phyloP scores from a whole-genome alignment of 208 protist species.

The Leishmania mexicana region DNA sequence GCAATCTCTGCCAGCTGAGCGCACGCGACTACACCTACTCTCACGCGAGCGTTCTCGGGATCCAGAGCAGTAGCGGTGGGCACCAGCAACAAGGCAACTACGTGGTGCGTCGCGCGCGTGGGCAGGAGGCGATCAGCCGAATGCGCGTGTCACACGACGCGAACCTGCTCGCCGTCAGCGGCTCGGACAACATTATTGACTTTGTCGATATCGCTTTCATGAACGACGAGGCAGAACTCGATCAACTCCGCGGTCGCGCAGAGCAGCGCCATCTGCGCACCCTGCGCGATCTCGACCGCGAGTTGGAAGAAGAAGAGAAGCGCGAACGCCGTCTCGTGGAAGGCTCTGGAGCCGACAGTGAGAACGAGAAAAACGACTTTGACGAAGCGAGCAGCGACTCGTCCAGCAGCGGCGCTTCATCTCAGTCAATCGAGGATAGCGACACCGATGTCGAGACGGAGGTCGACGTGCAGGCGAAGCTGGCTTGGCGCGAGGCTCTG shows the following conservation, averaged over 20 bases:
- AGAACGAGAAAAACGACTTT: background rate
- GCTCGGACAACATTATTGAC: constrained; percentile 82
- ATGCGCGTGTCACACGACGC: constrained; percentile 83
- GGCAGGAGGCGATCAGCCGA: constrained; percentile 71
- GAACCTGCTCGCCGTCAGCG: constrained; percentile 76
- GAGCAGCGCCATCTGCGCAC: constrained; percentile 82
- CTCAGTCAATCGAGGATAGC: background rate
- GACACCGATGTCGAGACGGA: background rate
- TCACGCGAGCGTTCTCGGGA: constrained; percentile 53
- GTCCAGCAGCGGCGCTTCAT: background rate
- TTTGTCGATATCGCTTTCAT: constrained; percentile 91
- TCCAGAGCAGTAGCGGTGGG: constrained; percentile 31
- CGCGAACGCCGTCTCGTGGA: constrained; percentile 24
- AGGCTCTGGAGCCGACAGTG: constrained; percentile 4
- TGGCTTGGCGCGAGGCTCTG: constrained; percentile 4
- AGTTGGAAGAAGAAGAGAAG: constrained; percentile 46
- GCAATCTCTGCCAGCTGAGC: constrained; percentile 86
- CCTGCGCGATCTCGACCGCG: constrained; percentile 67
- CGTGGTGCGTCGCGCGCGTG: constrained; percentile 50
- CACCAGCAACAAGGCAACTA: constrained; percentile 39
- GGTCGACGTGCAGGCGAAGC: constrained; percentile 11
- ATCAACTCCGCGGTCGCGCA: constrained; percentile 67
- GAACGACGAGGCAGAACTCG: constrained; percentile 72
- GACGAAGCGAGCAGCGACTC: background rate
- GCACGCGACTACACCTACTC: constrained; percentile 87